phyloP scores from a whole-genome alignment of 345 rosid genomes.

The Alliaria petiolata region DNA sequence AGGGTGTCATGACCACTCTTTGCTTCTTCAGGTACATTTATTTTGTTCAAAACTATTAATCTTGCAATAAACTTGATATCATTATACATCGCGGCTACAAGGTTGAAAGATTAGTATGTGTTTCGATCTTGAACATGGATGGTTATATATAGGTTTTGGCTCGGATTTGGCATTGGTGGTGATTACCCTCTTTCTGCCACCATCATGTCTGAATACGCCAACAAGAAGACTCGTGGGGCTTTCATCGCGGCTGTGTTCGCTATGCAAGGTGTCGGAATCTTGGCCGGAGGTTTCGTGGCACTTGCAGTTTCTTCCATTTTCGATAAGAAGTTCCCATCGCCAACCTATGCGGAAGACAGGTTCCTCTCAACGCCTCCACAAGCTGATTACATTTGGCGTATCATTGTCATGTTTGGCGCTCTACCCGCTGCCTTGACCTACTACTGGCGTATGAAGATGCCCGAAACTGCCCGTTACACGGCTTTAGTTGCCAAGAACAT shows the following conservation, averaged over 20 bases:
- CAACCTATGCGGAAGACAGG: constrained; percentile 30
- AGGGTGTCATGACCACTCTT: constrained; percentile 47
- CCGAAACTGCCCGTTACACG: constrained; percentile 77
- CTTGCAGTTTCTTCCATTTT: constrained; percentile 34
- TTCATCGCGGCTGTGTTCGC: constrained; percentile 78
- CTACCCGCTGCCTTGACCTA: constrained; percentile 56
- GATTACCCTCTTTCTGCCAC: constrained; percentile 84
- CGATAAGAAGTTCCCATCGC: constrained; percentile 40
- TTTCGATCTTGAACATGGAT: too few species aligned
- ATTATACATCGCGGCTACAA: too few species aligned
- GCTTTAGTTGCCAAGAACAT: constrained; percentile 68
- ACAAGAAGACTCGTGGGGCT: constrained; percentile 76
- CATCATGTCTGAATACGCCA: constrained; percentile 75
- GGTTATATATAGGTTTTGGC: constrained; percentile 44
- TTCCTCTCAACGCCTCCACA: constrained; percentile 48
- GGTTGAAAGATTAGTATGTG: not conserved
- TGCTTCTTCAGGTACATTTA: constrained; percentile 44
- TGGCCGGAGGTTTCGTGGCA: constrained; percentile 61
- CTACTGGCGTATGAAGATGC: constrained; percentile 83
- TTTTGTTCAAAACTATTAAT: too few species aligned
- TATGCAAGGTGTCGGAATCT: constrained; percentile 80
- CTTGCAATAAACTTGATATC: too few species aligned
- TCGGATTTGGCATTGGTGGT: constrained; percentile 78
- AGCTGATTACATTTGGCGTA: constrained; percentile 64
- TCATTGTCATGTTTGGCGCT: constrained; percentile 67